phyloP scores from a whole-genome alignment of 2,329 filamentous ascomycete genomes.

The Lachnellula hyalina region DNA sequence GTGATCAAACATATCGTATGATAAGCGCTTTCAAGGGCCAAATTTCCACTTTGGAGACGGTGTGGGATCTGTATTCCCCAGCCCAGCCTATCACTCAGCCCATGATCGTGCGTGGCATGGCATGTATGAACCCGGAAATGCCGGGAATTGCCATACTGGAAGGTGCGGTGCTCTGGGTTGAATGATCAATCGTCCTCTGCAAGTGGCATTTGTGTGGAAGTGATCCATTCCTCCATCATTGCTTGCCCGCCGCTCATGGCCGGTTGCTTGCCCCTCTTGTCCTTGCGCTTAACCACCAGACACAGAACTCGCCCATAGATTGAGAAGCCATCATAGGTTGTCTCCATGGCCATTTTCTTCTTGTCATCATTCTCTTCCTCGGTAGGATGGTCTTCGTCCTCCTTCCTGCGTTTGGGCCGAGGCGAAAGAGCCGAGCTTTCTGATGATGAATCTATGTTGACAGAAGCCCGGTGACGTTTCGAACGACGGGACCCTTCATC shows the following conservation, averaged over 20 bases:
- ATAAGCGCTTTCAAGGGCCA: neutral
- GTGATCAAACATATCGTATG: neutral
- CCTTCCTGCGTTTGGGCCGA: constrained; percentile 41
- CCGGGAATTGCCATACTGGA: neutral
- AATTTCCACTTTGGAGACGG: neutral
- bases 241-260: constrained; percentile 49
- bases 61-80: neutral
- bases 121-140: constrained; percentile 8
- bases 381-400: constrained; percentile 26
- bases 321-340: constrained; percentile 89
- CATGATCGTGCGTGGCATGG: neutral
- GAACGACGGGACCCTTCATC: constrained; percentile 27
- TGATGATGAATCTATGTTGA: constrained; percentile 18
- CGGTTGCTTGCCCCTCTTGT: constrained; percentile 39
- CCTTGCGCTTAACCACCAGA: constrained; percentile 76
- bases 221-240: constrained; percentile 81
- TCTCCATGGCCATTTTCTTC: constrained; percentile 83
- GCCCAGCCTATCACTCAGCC: neutral
- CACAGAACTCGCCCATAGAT: constrained; percentile 93
- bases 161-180: neutral
- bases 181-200: constrained; percentile 17
- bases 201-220: constrained; percentile 62
- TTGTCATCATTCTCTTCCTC: constrained; percentile 59
- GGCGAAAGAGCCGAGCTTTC: constrained; percentile 26
- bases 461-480: constrained; percentile 27